Evolutionary conservation across 2,329 filamentous ascomycete genomes (phyloP), one percentile per base, ranked within the genome.

Genomic region (Eutypella sp.): DNA sequence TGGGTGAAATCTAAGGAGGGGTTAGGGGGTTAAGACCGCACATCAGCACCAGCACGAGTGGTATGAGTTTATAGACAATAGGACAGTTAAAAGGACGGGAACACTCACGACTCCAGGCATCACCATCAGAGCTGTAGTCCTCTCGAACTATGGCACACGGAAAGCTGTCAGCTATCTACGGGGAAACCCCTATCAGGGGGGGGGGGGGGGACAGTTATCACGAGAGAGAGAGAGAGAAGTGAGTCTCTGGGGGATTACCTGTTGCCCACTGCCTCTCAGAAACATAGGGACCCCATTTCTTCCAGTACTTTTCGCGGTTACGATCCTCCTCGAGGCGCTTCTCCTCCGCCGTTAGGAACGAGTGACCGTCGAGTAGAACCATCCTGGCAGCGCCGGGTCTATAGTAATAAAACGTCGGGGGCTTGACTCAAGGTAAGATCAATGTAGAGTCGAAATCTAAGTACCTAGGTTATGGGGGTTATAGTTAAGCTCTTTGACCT

Each of bases 181-280:
- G n/a, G 11, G 7, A 22, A 39, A n/a, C n/a, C n/a, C n/a, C n/a
- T n/a, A n/a, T n/a, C n/a, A n/a, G n/a, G n/a, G n/a, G n/a, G n/a
- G n/a, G n/a, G n/a, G n/a, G n/a, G n/a, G n/a, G n/a, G n/a, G n/a
- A n/a, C n/a, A n/a, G n/a, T n/a, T n/a, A n/a, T n/a, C n/a, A n/a
- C n/a, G n/a, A n/a, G n/a, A n/a, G n/a, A n/a, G n/a, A n/a, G n/a
- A n/a, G n/a, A n/a, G n/a, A n/a, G n/a, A n/a, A n/a, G n/a, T n/a
- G 24, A 34, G 43, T 48, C 49, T 47, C n/a, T n/a, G n/a, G n/a
- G n/a, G n/a, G 60, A 79, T 64, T 71, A 87, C 88, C 90, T 56
- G 90, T 96, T 47, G 91, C 90, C 92, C 92, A 96, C 73, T 96
- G 91, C 63, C 91, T 78, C 73, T 97, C 92, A 45, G 91, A 83